Percentiles rank a stretch among this genome's conserved stretches.
These are phyloP conservation scores for Petrea volubilis DNA, from an alignment of 257 asterid genomes.

Conservation along the genomic window DNA sequence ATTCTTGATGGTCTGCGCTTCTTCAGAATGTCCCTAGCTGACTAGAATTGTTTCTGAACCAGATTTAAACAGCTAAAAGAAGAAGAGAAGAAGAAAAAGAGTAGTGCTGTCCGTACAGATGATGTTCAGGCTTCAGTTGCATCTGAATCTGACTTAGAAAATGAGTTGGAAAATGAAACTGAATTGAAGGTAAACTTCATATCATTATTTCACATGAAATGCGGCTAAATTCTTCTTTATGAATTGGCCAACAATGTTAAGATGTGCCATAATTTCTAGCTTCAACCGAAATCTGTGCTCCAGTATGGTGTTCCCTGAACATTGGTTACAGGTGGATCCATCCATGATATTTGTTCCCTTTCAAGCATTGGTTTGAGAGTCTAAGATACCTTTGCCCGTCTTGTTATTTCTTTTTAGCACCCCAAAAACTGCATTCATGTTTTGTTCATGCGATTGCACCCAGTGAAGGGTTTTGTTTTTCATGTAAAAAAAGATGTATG, in stretches of 20 bases:
- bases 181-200: constrained; percentile 58
- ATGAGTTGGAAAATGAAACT: constrained; percentile 51
- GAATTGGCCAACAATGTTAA: constrained; percentile 8
- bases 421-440: background rate
- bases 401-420: background rate
- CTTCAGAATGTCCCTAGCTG: constrained; percentile 20
- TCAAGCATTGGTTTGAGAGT: background rate
- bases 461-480: background rate
- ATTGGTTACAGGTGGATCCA: background rate
- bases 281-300: background rate
- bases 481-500: background rate
- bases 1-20: constrained; percentile 7
- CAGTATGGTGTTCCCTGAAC: background rate
- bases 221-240: background rate
- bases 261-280: constrained; percentile 4
- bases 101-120: constrained; percentile 49
- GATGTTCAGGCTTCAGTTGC: constrained; percentile 48
- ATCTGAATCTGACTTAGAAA: constrained; percentile 59
- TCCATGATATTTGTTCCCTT: background rate
- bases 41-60: constrained; percentile 29
- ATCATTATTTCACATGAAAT: constrained; percentile 11
- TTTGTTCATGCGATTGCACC: background rate
- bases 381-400: background rate
- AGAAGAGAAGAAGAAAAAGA: constrained; percentile 62
- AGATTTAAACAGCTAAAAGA: constrained; percentile 91